phyloP scores from a whole-genome alignment of 371 early-diverging fungal genomes.

The Lichtheimia ramosa region DNA sequence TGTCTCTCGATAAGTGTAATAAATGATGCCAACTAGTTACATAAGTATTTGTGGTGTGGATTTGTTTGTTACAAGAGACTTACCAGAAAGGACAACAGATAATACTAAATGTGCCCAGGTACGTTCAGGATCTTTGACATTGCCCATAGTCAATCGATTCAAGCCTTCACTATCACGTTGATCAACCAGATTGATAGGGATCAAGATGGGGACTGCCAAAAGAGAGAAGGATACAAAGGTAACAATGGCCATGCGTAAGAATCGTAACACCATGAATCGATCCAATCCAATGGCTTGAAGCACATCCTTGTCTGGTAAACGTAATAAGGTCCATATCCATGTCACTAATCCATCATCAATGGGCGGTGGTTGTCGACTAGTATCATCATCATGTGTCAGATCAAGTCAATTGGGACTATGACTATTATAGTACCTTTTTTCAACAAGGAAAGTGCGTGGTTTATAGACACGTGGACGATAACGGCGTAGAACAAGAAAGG shows the following conservation, averaged over 20 bases:
- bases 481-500: constrained; percentile 63
- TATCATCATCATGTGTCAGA: neutral
- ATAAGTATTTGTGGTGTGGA: too few species aligned
- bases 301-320: constrained; percentile 56
- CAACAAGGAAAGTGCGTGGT: constrained; percentile 69
- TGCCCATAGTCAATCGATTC: constrained; percentile 63
- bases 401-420: too few species aligned
- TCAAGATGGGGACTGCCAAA: constrained; percentile 61
- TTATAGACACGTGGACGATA: constrained; percentile 61
- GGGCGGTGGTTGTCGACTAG: constrained; percentile 56
- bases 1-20: constrained; percentile 63
- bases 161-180: constrained; percentile 44
- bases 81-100: constrained; percentile 59
- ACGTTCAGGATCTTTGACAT: constrained; percentile 48
- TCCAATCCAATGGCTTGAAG: constrained; percentile 71
- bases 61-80: constrained; percentile 4
- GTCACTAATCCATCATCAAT: constrained; percentile 41
- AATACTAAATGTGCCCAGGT: constrained; percentile 74
- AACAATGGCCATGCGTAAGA: constrained; percentile 60
- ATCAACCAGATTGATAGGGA: constrained; percentile 64
- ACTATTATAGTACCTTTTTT: constrained; percentile 44
- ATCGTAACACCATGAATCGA: constrained; percentile 77
- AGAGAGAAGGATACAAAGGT: constrained; percentile 58
- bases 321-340: constrained; percentile 66
- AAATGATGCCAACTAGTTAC: constrained; percentile 42